These are phyloP conservation scores for Teunomyces funiuensis DNA, from an alignment of 805 yeast species.

Conservation along the genomic window DNA sequence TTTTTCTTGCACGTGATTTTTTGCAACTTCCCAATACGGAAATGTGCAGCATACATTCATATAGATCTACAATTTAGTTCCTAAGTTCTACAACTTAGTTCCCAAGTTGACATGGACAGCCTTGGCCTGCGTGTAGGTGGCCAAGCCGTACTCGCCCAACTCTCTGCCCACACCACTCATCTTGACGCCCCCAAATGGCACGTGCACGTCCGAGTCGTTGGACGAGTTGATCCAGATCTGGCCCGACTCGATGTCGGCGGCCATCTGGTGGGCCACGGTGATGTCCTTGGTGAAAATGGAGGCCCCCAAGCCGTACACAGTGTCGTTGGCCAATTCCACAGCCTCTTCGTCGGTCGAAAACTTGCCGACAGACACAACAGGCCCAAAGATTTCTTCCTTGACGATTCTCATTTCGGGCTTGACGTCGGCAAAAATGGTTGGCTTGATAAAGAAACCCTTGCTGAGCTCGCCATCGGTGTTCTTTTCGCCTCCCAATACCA, in stretches of 20 bases:
- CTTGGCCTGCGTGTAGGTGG: conserved; percentile 36
- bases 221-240: conserved; percentile 49
- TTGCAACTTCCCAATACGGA: no score
- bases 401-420: conserved; percentile 63
- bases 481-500: conserved; percentile 41
- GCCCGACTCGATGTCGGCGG: conserved; percentile 48
- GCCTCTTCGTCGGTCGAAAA: conserved; percentile 71
- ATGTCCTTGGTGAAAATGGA: conserved; percentile 74
- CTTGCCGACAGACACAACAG: conserved; percentile 70
- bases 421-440: conserved; percentile 76
- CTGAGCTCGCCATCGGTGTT: conserved; percentile 37
- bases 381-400: conserved; percentile 85
- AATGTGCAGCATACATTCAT: no score
- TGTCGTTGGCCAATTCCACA: conserved; percentile 63
- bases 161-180: conserved; percentile 44
- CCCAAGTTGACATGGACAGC: conserved; percentile 57
- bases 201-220: conserved; percentile 41
- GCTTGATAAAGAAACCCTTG: conserved; percentile 68
- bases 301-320: conserved; percentile 79
- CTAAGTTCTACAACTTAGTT: conserved; percentile 24
- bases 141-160: conserved; percentile 38
- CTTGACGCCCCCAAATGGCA: conserved; percentile 41
- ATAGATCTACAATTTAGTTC: no score
- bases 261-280: conserved; percentile 61
- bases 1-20: no score